These are phyloP conservation scores for Trichophyton simii DNA, from an alignment of 2,329 filamentous ascomycete species.

Conservation along the genomic window DNA sequence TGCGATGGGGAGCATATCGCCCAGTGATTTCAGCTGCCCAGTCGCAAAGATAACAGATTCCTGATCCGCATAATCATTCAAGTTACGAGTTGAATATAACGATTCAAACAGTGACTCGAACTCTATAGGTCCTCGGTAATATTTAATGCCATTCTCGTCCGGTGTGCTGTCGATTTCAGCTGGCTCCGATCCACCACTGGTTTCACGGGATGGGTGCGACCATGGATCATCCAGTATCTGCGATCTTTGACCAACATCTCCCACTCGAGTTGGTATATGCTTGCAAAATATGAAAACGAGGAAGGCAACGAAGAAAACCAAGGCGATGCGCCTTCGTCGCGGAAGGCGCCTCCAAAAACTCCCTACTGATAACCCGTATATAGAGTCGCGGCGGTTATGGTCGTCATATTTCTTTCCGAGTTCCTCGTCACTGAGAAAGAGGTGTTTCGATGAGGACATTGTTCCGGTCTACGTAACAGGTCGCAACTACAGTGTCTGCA, in stretches of 20 bases:
- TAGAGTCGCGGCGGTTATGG: constrained; percentile 32
- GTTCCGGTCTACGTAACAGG: constrained; percentile 6
- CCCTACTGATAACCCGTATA: constrained; percentile 20
- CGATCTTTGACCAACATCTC: not conserved
- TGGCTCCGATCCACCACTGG: not conserved
- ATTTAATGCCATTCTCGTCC: constrained; percentile 22
- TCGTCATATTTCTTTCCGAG: constrained; percentile 55
- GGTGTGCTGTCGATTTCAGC: not conserved
- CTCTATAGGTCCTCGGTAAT: constrained; percentile 57
- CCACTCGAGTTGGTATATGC: constrained; percentile 5
- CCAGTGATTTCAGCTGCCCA: constrained; percentile 59
- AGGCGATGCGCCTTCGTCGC: constrained; percentile 39
- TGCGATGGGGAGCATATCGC: constrained; percentile 63
- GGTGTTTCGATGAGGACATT: constrained; percentile 30
- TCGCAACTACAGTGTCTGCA: not conserved
- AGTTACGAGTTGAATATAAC: constrained; percentile 48
- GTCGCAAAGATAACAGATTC: constrained; percentile 69
- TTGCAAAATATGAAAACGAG: constrained; percentile 51
- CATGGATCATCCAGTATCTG: not conserved
- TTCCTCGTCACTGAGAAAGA: constrained; percentile 45
- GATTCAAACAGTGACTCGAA: constrained; percentile 54
- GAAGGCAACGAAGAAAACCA: constrained; percentile 37
- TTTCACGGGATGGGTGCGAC: not conserved
- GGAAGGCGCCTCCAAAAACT: constrained; percentile 22
- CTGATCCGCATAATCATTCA: constrained; percentile 42